Conservation (phyloP, 2,329 filamentous ascomycete species). For the Tolypocladium tropicale region DNA sequence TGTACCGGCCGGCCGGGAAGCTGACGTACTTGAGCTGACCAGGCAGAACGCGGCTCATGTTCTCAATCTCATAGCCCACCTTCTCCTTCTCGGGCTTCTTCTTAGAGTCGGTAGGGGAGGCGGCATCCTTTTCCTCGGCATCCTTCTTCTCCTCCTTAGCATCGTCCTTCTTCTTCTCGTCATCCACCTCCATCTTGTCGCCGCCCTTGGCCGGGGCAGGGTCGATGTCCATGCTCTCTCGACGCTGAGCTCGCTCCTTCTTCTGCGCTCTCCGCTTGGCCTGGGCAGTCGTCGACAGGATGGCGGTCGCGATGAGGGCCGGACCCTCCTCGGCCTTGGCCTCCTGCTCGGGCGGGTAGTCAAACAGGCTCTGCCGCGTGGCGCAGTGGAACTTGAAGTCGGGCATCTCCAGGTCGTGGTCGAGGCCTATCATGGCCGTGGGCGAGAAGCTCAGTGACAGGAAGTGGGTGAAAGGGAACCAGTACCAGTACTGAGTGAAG, state of each 20-base stretch:
- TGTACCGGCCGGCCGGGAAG: conserved; percentile 83
- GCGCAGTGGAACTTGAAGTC: conserved; percentile 94
- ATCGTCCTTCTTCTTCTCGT: conserved; percentile 47
- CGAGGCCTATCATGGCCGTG: conserved; percentile 88
- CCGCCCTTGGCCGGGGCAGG: conserved; percentile 50
- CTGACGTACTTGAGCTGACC: conserved; percentile 91
- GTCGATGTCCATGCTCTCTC: conserved; percentile 95
- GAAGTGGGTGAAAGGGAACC: conserved; percentile 99
- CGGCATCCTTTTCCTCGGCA: conserved; percentile 47
- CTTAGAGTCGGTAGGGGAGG: conserved; percentile 50
- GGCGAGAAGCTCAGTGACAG: conserved; percentile 92
- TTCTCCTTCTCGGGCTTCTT: conserved; percentile 95
- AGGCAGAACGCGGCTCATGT: conserved; percentile 92
- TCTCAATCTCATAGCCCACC: conserved; percentile 89
- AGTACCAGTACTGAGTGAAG: conserved; percentile 99
- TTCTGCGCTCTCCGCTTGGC: conserved; percentile 90
- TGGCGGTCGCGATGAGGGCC: conserved; percentile 87
- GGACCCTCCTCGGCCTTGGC: conserved; percentile 90
- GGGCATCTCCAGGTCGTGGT: conserved; percentile 87
- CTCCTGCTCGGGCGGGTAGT: conserved; percentile 95
- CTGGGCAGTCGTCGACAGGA: conserved; percentile 92
- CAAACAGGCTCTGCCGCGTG: conserved; percentile 88
- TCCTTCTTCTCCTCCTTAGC: conserved; percentile 55
- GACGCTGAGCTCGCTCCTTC: conserved; percentile 80
- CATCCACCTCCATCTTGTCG: conserved; percentile 86